Percentiles rank a stretch among this genome's conserved stretches.
Evolutionary conservation across 164 flowering plant genomes (phyloP).

Genomic region (Aristolochia contorta): DNA sequence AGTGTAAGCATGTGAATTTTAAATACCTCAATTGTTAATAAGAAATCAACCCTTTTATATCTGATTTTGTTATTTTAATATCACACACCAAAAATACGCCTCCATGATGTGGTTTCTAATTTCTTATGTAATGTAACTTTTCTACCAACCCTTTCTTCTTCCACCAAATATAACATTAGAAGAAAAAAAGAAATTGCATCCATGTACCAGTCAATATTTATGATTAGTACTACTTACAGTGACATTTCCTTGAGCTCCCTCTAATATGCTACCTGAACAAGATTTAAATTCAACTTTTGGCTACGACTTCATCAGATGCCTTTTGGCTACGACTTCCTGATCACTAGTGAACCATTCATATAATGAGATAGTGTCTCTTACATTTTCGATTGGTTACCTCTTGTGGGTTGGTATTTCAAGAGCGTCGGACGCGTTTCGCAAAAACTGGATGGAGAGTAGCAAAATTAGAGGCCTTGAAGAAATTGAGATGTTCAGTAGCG

Average conservation of each 20-base stretch:
- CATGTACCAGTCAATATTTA: too few species aligned
- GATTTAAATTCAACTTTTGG: conserved; percentile 18
- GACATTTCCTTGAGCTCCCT: conserved; percentile 3
- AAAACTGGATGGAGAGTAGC: neutral
- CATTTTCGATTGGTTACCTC: conserved; percentile 10
- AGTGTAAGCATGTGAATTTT: too few species aligned
- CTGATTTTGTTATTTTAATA: too few species aligned
- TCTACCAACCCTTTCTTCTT: neutral
- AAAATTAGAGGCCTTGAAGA: neutral
- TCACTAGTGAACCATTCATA: neutral
- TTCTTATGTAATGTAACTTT: too few species aligned
- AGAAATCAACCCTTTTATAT: too few species aligned
- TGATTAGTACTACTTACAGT: neutral
- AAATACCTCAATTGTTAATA: too few species aligned
- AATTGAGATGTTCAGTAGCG: conserved; percentile 8
- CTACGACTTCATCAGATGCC: too few species aligned
- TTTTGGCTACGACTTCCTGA: too few species aligned
- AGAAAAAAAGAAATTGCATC: too few species aligned
- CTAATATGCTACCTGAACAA: conserved; percentile 2
- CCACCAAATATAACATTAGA: too few species aligned
- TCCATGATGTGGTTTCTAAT: too few species aligned
- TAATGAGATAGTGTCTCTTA: conserved; percentile 7
- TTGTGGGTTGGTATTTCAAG: conserved; percentile 12
- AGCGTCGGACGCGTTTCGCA: conserved; percentile 4
- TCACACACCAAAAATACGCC: too few species aligned